Evolutionary conservation across 306 rosid genomes (phyloP).

Genomic region (Castanea mollissima): DNA sequence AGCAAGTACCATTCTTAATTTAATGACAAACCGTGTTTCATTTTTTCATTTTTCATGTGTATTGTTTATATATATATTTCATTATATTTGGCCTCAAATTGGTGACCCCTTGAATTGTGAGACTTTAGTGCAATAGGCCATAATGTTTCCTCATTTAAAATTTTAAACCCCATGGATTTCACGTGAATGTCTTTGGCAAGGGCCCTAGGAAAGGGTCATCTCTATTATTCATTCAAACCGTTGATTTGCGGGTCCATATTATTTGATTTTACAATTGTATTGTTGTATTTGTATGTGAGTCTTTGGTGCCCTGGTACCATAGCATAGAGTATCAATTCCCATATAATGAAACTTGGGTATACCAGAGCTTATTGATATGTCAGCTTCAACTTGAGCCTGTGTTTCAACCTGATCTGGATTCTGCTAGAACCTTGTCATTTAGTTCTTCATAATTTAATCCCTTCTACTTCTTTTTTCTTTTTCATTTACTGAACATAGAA

Average conservation of each 20-base stretch:
- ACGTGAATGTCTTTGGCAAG: constrained; percentile 19
- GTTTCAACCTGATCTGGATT: constrained; percentile 40
- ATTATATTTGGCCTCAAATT: not conserved
- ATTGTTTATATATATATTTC: not conserved
- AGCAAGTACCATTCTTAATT: not conserved
- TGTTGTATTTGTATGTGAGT: not conserved
- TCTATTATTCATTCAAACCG: not conserved
- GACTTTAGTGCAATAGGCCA: constrained; percentile 28
- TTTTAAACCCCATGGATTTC: constrained; percentile 24
- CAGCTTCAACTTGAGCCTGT: constrained; percentile 49
- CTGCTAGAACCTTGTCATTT: constrained; percentile 11
- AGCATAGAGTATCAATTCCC: constrained; percentile 5
- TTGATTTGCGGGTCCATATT: constrained; percentile 27
- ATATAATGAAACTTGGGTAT: constrained; percentile 17
- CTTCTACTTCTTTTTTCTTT: not conserved
- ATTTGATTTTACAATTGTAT: not conserved
- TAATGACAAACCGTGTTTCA: not conserved
- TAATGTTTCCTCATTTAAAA: not conserved
- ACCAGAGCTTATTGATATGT: constrained; percentile 33
- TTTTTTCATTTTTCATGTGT: constrained; percentile 12
- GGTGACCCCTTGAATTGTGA: not conserved
- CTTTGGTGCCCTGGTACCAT: not conserved
- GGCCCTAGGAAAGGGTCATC: not conserved
- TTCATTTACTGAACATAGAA: not conserved
- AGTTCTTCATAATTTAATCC: not conserved